Conservation (phyloP, 2,329 filamentous ascomycete species). For the Furcasterigmium sp. region DNA sequence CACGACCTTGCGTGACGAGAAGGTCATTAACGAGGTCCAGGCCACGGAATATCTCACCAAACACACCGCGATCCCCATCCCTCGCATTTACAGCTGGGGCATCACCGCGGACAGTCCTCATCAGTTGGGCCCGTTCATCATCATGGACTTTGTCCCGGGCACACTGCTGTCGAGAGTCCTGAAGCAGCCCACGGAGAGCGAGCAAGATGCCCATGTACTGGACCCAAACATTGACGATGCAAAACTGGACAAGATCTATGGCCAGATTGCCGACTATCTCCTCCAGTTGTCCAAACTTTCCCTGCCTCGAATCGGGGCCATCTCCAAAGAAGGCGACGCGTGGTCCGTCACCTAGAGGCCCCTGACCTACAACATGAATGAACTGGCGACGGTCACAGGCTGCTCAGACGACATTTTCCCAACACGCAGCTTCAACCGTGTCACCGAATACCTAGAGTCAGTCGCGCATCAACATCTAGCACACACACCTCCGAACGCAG, state of each 20-base stretch:
- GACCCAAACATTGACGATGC: conserved; percentile 15
- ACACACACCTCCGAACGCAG: conserved; percentile 21
- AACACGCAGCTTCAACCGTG: too few species aligned
- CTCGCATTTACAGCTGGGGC: conserved; percentile 18
- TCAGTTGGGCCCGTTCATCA: conserved; percentile 24
- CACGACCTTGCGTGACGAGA: conserved; percentile 19
- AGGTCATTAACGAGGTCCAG: conserved; percentile 21
- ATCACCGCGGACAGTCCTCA: conserved; percentile 20
- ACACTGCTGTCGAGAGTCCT: conserved; percentile 15
- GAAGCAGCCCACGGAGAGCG: conserved; percentile 15
- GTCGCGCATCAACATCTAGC: conserved; percentile 16
- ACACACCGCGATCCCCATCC: conserved; percentile 24
- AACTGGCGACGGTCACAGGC: conserved; percentile 22
- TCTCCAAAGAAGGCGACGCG: conserved; percentile 19
- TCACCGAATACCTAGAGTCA: neutral
- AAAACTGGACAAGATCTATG: conserved; percentile 15
- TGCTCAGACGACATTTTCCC: conserved; percentile 16
- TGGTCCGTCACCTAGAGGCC: conserved; percentile 26
- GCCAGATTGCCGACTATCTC: conserved; percentile 18
- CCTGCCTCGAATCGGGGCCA: conserved; percentile 26
- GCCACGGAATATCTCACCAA: conserved; percentile 20
- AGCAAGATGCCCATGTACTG: conserved; percentile 14
- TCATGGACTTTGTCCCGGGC: conserved; percentile 25
- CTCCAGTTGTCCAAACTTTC: conserved; percentile 22
- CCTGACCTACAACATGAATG: conserved; percentile 35